Conservation (phyloP, 768 basidiomycete genomes). For the Obba rivulosa region DNA sequence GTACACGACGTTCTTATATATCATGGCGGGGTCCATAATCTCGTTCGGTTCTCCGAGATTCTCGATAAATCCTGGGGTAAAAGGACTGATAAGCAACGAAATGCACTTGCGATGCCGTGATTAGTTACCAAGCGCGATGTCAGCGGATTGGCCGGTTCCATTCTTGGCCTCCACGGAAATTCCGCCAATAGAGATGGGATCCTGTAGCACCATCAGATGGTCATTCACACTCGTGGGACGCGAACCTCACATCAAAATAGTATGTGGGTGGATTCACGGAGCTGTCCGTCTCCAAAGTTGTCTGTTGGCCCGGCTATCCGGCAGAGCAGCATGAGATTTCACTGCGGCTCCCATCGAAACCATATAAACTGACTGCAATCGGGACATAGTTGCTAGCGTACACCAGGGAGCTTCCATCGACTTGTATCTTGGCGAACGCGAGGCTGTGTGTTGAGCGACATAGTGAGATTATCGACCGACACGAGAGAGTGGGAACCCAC, state of each 20-base stretch:
- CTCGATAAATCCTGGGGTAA: slow-evolving; percentile 1
- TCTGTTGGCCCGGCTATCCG: slow-evolving; percentile 2
- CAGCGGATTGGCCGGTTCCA: background rate
- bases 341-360: background rate
- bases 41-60: background rate
- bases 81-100: background rate
- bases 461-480: background rate
- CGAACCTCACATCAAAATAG: background rate
- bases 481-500: background rate
- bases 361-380: background rate
- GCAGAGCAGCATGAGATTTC: background rate
- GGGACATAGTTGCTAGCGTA: slow-evolving; percentile 5
- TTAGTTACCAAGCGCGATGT: slow-evolving; percentile 2
- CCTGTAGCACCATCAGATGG: background rate
- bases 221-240: background rate
- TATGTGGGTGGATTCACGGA: background rate
- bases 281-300: background rate
- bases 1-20: slow-evolving; percentile 3
- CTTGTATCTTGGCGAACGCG: slow-evolving; percentile 1
- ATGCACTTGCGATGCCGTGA: too few species aligned
- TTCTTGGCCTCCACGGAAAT: slow-evolving; percentile 2
- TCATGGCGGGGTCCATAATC: slow-evolving; percentile 3
- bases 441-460: background rate
- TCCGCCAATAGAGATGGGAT: background rate
- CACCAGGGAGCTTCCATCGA: background rate